Base-by-base conservation (phyloP, 768 basidiomycete species). In the Epithele typhae region DNA sequence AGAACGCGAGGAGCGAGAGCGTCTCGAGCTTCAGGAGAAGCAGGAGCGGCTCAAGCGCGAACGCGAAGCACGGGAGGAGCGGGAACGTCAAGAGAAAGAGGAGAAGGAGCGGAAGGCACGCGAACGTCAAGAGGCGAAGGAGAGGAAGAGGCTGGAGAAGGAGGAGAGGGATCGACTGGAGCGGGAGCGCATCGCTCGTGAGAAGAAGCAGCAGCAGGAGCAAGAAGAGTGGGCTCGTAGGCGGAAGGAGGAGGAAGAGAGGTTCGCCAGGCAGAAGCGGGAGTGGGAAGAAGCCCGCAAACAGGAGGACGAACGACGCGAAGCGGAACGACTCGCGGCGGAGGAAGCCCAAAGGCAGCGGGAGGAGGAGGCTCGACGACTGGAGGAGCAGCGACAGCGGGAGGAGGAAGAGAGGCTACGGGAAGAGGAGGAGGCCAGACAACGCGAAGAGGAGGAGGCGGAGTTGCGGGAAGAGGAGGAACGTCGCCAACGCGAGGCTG, bases 81-180 rank as follows among this genome's bases (percentile, higher is more conserved):
- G 62, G n/a, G 64, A 65, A 23, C 59, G 62, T 25, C 63, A 59
- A 25, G 61, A 62, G 41, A 65, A 64, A 25, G 64, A 66, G 4
- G 46, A 66, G 25, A 62, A 56, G 50, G 61, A 62, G 32, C 55
- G 60, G 6, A 55, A 60, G 4, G 46, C 37, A 10, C 22, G 37
- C 14, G 44, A 39, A 15, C 40, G 21, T 40, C 40, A 18, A n/a
- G 38, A 33, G 30, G 37, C 19, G 4, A 36, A 46, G 38, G 35
- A 25, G 32, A 34, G 21, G 33, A 33, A 44, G 35, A 9, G 34
- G 12, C 45, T 36, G 14, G 25, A 46, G 6, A 55, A 50, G 42
- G 68, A 70, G 45, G 65, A 64, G 47, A 64, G 50, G 17, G 52
- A 19, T 30, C 36, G 46, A 17, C 62, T 44, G 58, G 46, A 52